These are phyloP conservation scores for Magnaporthiopsis incrustans DNA, from an alignment of 2,329 filamentous ascomycete species.

Conservation along the genomic window DNA sequence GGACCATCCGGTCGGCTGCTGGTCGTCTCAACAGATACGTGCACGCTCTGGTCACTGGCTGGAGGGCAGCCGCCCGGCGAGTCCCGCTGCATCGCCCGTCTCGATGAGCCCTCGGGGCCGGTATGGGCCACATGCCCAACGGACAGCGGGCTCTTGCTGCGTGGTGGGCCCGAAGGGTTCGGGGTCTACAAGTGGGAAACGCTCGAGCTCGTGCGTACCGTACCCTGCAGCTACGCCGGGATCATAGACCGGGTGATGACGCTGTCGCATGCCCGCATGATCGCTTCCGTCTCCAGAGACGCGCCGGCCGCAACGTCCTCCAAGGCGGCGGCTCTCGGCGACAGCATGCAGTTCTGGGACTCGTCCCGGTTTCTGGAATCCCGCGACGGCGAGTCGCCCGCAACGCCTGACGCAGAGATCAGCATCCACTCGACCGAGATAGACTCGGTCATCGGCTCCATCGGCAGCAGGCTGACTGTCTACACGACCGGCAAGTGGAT, in stretches of 20 bases:
- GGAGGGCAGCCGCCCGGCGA: too few species aligned
- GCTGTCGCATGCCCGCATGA: not conserved
- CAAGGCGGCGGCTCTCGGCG: not conserved
- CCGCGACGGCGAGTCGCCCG: too few species aligned
- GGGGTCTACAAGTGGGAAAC: not conserved
- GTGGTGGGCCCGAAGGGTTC: not conserved
- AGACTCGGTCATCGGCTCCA: too few species aligned
- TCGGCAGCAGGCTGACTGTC: too few species aligned
- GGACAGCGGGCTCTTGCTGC: not conserved
- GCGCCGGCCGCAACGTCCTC: too few species aligned
- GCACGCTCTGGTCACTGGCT: too few species aligned
- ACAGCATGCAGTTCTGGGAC: not conserved
- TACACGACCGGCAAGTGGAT: too few species aligned
- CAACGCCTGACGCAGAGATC: too few species aligned
- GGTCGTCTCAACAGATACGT: too few species aligned
- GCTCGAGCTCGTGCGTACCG: not conserved
- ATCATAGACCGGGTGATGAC: not conserved
- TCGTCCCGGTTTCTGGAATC: rapidly evolving
- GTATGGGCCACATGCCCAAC: not conserved
- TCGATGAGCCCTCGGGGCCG: not conserved
- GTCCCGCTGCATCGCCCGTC: too few species aligned
- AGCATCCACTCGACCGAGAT: too few species aligned
- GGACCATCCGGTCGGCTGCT: too few species aligned
- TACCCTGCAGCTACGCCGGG: not conserved
- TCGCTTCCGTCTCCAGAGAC: not conserved